phyloP scores from a whole-genome alignment of 805 yeast genomes.

The Lipomyces orientalis region DNA sequence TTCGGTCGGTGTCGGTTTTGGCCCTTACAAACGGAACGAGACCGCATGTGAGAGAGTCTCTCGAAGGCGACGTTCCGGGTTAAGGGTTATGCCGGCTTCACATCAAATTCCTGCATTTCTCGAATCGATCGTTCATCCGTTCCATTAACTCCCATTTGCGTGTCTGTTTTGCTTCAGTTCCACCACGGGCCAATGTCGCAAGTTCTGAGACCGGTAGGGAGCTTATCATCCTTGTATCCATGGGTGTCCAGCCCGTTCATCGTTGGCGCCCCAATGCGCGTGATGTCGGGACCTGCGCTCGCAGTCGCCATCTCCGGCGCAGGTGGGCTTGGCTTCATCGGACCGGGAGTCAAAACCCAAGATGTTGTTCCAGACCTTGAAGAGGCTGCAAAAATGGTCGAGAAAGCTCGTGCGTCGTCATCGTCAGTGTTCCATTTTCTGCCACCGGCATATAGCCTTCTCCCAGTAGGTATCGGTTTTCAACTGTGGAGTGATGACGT shows the following conservation, averaged over 20 bases:
- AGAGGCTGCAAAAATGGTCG: not conserved
- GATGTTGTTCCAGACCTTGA: not conserved
- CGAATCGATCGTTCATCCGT: too few relatives aligned
- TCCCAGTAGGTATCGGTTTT: not conserved
- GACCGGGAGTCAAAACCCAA: not conserved
- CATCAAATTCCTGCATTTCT: too few relatives aligned
- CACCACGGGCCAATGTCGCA: too few relatives aligned
- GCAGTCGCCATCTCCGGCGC: constrained; percentile 21
- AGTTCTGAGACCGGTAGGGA: not conserved
- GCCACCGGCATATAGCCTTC: not conserved
- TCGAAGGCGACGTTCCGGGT: too few relatives aligned
- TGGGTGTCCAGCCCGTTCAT: not conserved
- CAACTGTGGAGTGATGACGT: constrained; percentile 1
- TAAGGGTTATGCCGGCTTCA: too few relatives aligned
- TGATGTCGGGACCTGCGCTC: constrained; percentile 9
- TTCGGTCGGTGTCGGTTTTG: not conserved
- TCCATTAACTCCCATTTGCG: too few relatives aligned
- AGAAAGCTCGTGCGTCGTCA: not conserved
- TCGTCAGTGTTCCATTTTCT: not conserved
- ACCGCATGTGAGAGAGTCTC: too few relatives aligned
- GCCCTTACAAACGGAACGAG: too few relatives aligned
- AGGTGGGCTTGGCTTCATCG: constrained; percentile 16
- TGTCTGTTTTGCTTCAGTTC: too few relatives aligned
- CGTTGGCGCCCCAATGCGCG: constrained; percentile 8
- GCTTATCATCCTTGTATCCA: not conserved